phyloP scores from a whole-genome alignment of 768 basidiomycete genomes.

The Rubroboletus pulcherrimus region DNA sequence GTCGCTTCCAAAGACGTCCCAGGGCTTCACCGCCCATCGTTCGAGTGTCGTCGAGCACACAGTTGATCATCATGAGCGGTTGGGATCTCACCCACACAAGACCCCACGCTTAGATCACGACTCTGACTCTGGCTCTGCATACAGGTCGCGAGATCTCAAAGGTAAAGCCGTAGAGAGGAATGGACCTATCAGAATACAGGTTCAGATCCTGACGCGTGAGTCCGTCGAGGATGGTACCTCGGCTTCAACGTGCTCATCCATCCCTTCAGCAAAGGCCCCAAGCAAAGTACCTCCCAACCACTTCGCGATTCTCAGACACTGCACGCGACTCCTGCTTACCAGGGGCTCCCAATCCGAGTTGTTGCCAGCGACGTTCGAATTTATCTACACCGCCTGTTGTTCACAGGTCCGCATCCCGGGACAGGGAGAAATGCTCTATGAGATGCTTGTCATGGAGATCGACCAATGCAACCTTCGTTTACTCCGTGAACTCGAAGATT shows the following conservation, averaged over 20 bases:
- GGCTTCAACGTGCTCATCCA: not conserved
- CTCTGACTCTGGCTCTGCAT: conserved; percentile 66
- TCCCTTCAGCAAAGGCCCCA: conserved; percentile 8
- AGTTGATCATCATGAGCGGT: conserved; percentile 36
- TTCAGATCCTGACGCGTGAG: conserved; percentile 44
- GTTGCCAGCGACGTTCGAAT: conserved; percentile 51
- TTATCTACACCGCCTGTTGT: conserved; percentile 55
- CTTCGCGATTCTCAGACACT: conserved; percentile 31
- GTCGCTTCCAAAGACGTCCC: conserved; percentile 48
- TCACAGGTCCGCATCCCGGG: conserved; percentile 49
- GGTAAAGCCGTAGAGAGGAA: conserved; percentile 22
- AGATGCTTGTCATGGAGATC: conserved; percentile 54
- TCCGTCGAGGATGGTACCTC: not conserved
- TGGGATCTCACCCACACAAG: conserved; percentile 63
- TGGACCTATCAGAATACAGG: conserved; percentile 44
- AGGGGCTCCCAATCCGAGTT: conserved; percentile 27
- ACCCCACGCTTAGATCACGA: conserved; percentile 61
- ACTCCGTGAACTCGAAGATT: conserved; percentile 34
- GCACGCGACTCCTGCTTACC: conserved; percentile 41
- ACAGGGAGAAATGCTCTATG: conserved; percentile 57
- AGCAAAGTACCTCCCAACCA: conserved; percentile 13
- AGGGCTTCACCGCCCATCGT: conserved; percentile 44
- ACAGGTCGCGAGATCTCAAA: conserved; percentile 42
- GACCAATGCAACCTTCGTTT: conserved; percentile 49
- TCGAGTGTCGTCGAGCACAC: conserved; percentile 34